Evolutionary conservation across 192 early-diverging fungal genomes (phyloP).

Genomic region (Chytriomyces hyalinus): DNA sequence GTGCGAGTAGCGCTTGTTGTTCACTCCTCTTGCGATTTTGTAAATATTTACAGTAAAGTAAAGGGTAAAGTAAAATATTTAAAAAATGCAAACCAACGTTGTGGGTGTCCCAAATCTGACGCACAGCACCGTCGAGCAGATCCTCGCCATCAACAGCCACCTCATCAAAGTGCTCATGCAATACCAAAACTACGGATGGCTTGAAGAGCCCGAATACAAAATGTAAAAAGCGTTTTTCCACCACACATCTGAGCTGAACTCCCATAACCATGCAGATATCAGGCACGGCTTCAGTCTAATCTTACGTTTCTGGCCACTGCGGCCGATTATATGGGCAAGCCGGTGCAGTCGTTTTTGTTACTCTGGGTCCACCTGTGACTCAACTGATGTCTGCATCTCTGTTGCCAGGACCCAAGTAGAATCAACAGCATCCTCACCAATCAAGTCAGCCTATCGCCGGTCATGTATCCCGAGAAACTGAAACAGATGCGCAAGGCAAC

Average conservation of each 20-base stretch:
- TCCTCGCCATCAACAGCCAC: conserved; percentile 67
- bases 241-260: no score
- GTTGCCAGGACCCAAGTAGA: neutral
- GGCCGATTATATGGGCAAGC: conserved; percentile 54
- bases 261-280: conserved; percentile 45
- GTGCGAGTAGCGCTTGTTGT: no score
- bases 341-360: conserved; percentile 14
- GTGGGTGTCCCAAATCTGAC: conserved; percentile 32
- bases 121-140: conserved; percentile 41
- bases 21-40: no score
- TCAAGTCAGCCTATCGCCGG: conserved; percentile 13
- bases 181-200: conserved; percentile 67
- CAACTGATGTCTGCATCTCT: neutral
- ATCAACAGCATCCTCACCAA: neutral
- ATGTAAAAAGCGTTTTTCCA: neutral
- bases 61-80: neutral
- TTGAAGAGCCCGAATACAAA: conserved; percentile 53
- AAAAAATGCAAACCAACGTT: neutral
- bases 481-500: neutral
- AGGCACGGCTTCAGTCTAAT: conserved; percentile 68
- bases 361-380: neutral
- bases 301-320: conserved; percentile 67
- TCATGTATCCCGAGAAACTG: conserved; percentile 24
- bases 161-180: conserved; percentile 63
- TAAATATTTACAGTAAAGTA: no score